These are phyloP conservation scores for Hypoxylon fuscum DNA, from an alignment of 495 filamentous ascomycete species.

Conservation along the genomic window DNA sequence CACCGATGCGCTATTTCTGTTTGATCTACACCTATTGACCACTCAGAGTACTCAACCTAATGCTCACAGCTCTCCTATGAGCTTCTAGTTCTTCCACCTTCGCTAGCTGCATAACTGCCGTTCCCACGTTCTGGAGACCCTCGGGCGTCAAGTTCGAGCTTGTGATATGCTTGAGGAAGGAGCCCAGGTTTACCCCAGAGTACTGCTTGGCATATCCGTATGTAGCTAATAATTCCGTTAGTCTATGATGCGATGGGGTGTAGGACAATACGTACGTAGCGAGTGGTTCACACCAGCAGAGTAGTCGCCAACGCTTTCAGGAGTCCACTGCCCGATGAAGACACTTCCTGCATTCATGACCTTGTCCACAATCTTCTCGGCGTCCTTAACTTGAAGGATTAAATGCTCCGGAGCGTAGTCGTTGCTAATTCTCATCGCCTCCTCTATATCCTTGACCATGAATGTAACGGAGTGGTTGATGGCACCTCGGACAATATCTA, in stretches of 20 bases:
- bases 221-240: constrained; percentile 72
- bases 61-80: constrained; percentile 89
- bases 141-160: constrained; percentile 87
- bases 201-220: constrained; percentile 99
- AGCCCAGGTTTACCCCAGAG: constrained; percentile 93
- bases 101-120: constrained; percentile 91
- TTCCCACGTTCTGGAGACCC: constrained; percentile 81
- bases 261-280: constrained; percentile 73
- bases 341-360: constrained; percentile 97
- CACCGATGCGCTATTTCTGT: background rate
- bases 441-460: constrained; percentile 77
- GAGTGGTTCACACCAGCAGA: constrained; percentile 98
- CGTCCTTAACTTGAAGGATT: constrained; percentile 85
- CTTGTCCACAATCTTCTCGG: constrained; percentile 73
- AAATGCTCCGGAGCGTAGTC: constrained; percentile 97
- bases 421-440: constrained; percentile 90
- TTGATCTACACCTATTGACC: constrained; percentile 14
- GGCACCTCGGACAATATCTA: constrained; percentile 92
- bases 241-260: background rate
- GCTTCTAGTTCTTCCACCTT: constrained; percentile 95
- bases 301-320: constrained; percentile 97
- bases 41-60: constrained; percentile 64
- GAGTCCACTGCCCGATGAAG: constrained; percentile 95
- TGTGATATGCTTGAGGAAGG: constrained; percentile 96
- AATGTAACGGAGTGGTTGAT: constrained; percentile 92